A percentile compares a stretch with the other conserved stretches of the same genome.
Evolutionary conservation across 257 asterid genomes (phyloP).

Genomic region (Nicotiana obtusifolia): DNA sequence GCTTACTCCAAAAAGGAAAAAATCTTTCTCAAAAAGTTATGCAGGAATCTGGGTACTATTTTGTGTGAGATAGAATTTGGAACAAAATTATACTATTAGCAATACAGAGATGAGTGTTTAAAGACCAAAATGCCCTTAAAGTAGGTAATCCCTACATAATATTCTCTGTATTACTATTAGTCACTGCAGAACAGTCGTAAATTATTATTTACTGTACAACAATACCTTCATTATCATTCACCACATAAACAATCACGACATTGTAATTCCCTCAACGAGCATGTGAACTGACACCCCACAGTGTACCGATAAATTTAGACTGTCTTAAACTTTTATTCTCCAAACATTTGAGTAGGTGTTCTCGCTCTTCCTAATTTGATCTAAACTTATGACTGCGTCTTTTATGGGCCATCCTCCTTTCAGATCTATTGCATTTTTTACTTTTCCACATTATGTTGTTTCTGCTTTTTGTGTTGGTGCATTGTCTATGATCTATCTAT

Average conservation of each 20-base stretch:
- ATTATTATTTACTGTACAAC: not conserved
- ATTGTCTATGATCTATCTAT: not conserved
- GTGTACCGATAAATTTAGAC: not conserved
- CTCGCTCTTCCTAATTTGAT: not conserved
- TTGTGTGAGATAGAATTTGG: not conserved
- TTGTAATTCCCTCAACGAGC: not conserved
- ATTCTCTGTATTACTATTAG: not conserved
- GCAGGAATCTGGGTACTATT: not conserved
- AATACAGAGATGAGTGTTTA: not conserved
- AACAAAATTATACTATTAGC: not conserved
- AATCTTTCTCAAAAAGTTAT: not conserved
- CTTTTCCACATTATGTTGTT: not conserved
- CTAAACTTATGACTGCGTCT: not conserved
- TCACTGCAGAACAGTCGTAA: not conserved
- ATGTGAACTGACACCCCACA: not conserved
- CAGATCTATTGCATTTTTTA: not conserved
- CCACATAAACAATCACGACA: not conserved
- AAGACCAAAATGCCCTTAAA: not conserved
- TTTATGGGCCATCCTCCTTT: not conserved
- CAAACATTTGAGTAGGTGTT: not conserved
- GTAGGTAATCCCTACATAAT: not conserved
- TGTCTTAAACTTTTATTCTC: not conserved
- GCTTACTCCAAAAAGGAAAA: too few relatives aligned
- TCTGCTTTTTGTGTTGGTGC: constrained; percentile 1
- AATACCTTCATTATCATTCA: not conserved